Conservation (phyloP, 768 basidiomycete genomes). For the Asterophora lycoperdoides region DNA sequence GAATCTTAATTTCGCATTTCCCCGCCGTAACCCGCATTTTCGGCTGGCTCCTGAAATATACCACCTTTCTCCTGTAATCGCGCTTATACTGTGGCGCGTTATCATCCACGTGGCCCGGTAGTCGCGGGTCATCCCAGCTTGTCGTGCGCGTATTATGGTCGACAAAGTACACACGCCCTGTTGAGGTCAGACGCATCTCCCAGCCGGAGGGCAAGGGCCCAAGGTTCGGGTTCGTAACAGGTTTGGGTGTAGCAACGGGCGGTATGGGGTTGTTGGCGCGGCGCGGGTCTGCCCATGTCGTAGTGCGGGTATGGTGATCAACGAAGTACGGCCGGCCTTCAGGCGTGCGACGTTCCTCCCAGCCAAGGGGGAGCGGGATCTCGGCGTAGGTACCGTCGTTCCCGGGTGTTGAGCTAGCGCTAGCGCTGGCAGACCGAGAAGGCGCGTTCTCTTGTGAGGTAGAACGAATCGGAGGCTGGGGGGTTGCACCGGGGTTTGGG, state of each 20-base stretch:
- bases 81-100: conserved; percentile 95
- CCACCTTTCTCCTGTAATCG: conserved; percentile 86
- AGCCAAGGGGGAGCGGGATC: conserved; percentile 78
- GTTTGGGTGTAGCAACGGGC: conserved; percentile 35
- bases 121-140: conserved; percentile 89
- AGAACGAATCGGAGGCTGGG: conserved; percentile 21
- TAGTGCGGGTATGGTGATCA: conserved; percentile 78
- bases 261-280: conserved; percentile 48
- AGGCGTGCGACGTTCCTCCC: conserved; percentile 90
- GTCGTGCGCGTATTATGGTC: conserved; percentile 90
- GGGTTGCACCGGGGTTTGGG: conserved; percentile 23
- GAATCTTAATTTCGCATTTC: conserved; percentile 83
- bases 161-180: conserved; percentile 84
- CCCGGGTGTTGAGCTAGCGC: conserved; percentile 18
- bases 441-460: conserved; percentile 23
- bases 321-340: conserved; percentile 72
- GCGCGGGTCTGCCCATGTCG: conserved; percentile 89
- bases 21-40: conserved; percentile 74
- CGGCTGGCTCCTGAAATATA: conserved; percentile 90
- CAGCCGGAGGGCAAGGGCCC: conserved; percentile 88
- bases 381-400: conserved; percentile 43
- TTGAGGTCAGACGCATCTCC: conserved; percentile 92
- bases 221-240: conserved; percentile 54
- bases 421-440: conserved; percentile 22
- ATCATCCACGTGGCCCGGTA: conserved; percentile 78